Evolutionary conservation across 345 rosid genomes (phyloP).

Genomic region (Psidium friedrichsthalianum): DNA sequence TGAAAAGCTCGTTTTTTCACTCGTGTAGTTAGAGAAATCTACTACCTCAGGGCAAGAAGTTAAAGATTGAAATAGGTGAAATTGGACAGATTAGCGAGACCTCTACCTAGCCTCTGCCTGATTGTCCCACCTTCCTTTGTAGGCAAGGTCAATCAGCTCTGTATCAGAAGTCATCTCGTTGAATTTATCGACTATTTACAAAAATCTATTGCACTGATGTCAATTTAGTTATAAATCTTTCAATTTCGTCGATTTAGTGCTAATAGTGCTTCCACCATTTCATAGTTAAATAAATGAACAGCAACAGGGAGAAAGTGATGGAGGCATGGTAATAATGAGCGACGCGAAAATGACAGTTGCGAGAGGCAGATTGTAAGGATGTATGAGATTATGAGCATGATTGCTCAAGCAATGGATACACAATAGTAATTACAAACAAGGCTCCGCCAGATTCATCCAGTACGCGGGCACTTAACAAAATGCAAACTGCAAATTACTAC

Average conservation of each 20-base stretch:
- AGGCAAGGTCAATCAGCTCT: too few species aligned
- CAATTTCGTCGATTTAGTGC: too few species aligned
- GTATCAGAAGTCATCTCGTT: too few species aligned
- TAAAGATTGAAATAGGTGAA: background rate
- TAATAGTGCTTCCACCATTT: too few species aligned
- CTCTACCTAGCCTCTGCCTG: background rate
- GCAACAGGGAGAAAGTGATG: too few species aligned
- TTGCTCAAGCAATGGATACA: background rate
- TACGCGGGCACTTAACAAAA: background rate
- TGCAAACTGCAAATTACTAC: background rate
- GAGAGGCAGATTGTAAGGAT: too few species aligned
- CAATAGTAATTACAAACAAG: background rate
- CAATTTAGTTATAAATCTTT: too few species aligned
- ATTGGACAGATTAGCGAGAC: background rate
- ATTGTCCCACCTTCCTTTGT: background rate
- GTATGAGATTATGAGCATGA: background rate
- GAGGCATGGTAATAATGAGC: too few species aligned
- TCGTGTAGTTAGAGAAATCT: background rate
- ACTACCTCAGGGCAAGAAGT: background rate
- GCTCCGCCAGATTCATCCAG: background rate
- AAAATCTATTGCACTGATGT: too few species aligned
- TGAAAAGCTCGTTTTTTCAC: background rate
- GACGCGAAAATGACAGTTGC: too few species aligned
- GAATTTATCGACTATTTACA: too few species aligned
- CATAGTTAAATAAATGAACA: too few species aligned